Percentiles rank a stretch among this genome's conserved stretches.
Evolutionary conservation across 352 stramenopile genomes (phyloP).

Genomic region (Phytopythium mirpurense): DNA sequence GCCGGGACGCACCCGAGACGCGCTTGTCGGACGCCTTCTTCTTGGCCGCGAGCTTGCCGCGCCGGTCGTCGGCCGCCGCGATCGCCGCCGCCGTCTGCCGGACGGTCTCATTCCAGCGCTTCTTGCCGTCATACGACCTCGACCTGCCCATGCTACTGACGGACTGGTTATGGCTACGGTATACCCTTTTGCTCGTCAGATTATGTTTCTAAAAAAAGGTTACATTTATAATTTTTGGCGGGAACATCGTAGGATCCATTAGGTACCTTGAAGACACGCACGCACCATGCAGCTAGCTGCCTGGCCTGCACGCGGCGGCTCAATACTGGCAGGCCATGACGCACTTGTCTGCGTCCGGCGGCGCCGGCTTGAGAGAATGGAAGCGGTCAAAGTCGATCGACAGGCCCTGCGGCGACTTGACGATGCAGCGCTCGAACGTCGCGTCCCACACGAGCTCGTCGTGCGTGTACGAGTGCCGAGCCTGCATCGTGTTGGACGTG

Average conservation of each 20-base stretch:
- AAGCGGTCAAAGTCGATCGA: conserved; percentile 85
- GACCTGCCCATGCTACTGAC: conserved; percentile 72
- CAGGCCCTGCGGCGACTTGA: conserved; percentile 40
- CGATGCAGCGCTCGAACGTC: conserved; percentile 74
- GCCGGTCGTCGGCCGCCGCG: conserved; percentile 5
- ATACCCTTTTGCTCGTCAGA: too few species aligned
- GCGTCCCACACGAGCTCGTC: conserved; percentile 79
- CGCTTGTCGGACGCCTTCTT: conserved; percentile 41
- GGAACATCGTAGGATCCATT: too few species aligned
- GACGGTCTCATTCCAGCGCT: conserved; percentile 82
- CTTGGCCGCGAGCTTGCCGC: conserved; percentile 2
- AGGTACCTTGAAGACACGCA: too few species aligned
- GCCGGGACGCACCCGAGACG: conserved; percentile 42
- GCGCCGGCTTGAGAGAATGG: conserved; percentile 61
- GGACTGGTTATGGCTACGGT: too few species aligned
- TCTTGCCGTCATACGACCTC: conserved; percentile 83
- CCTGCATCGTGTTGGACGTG: conserved; percentile 87
- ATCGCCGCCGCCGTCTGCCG: conserved; percentile 31
- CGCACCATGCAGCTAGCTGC: not conserved
- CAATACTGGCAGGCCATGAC: conserved; percentile 38
- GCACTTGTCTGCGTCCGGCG: conserved; percentile 41
- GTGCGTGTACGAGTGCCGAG: conserved; percentile 74
- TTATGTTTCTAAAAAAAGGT: too few species aligned
- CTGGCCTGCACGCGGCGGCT: conserved; percentile 5
- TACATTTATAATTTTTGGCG: too few species aligned